Conservation (phyloP, 2,329 filamentous ascomycete species). For the Aspergillus piperis region DNA sequence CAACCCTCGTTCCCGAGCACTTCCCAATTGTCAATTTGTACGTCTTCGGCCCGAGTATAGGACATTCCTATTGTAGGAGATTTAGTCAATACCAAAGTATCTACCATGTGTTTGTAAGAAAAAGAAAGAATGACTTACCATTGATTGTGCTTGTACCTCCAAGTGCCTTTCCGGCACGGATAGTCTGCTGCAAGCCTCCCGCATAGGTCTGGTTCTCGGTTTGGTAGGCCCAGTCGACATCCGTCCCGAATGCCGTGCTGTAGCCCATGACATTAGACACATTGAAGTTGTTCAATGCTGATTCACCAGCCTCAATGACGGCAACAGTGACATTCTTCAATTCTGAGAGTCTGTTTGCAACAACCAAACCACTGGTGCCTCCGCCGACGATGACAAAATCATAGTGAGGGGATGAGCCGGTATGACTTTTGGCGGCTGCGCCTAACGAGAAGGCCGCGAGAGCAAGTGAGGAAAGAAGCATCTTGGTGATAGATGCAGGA, state of each 20-base stretch:
- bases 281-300: conserved; percentile 30
- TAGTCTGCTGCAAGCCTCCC: conserved; percentile 32
- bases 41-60: conserved; percentile 40
- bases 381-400: conserved; percentile 42
- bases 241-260: conserved; percentile 33
- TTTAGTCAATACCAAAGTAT: too few species aligned
- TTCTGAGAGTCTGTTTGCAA: conserved; percentile 41
- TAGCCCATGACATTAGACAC: conserved; percentile 31
- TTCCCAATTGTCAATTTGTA: conserved; percentile 44
- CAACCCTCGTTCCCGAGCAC: conserved; percentile 34
- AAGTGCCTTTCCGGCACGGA: conserved; percentile 47
- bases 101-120: background rate
- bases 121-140: conserved; percentile 23
- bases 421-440: background rate
- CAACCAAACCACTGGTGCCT: conserved; percentile 38
- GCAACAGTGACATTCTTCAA: conserved; percentile 29
- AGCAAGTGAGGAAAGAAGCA: background rate
- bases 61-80: conserved; percentile 34
- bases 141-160: conserved; percentile 50
- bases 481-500: background rate
- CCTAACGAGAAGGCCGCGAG: conserved; percentile 19
- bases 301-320: conserved; percentile 37
- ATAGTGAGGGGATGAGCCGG: conserved; percentile 17
- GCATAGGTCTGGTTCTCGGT: conserved; percentile 46
- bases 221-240: conserved; percentile 47